phyloP scores from a whole-genome alignment of 108 stramenopile genomes.

The Asterionellopsis glacialis region DNA sequence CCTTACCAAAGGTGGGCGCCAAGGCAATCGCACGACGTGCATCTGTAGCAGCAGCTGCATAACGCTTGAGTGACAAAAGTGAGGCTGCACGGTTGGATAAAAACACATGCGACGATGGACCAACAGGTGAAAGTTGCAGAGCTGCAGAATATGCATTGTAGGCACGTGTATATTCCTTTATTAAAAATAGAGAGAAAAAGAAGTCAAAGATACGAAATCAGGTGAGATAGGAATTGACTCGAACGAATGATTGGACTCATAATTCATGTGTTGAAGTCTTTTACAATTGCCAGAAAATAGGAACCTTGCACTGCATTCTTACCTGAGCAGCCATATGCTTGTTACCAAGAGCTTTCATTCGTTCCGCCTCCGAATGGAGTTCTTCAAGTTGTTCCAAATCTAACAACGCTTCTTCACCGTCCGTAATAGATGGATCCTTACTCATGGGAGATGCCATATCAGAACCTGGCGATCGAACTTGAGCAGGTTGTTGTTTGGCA shows the following conservation, averaged over 20 bases:
- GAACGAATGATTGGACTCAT: too few species aligned
- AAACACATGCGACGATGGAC: conserved; percentile 86
- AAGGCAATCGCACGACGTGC: conserved; percentile 78
- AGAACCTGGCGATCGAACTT: not conserved
- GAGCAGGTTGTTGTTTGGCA: not conserved
- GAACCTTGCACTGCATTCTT: conserved; percentile 7
- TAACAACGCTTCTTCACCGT: conserved; percentile 62
- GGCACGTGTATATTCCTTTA: conserved; percentile 78
- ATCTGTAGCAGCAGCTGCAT: conserved; percentile 79
- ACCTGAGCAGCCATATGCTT: conserved; percentile 90
- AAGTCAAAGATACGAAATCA: not conserved
- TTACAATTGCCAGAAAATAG: not conserved
- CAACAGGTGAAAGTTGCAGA: conserved; percentile 78
- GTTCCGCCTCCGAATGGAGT: conserved; percentile 78
- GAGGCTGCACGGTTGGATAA: conserved; percentile 86
- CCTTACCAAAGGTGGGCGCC: conserved; percentile 92
- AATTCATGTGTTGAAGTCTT: too few species aligned
- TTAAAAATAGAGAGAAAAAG: not conserved
- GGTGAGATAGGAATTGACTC: too few species aligned
- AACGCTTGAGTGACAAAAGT: conserved; percentile 72
- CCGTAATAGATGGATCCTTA: conserved; percentile 6
- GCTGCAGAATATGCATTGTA: conserved; percentile 89
- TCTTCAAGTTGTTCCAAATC: conserved; percentile 80
- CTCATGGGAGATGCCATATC: not conserved
- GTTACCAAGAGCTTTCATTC: conserved; percentile 86